Evolutionary conservation across 805 yeast species (phyloP), one percentile per base, ranked within the genome.

Genomic region (Lipomyces chichibuensis): DNA sequence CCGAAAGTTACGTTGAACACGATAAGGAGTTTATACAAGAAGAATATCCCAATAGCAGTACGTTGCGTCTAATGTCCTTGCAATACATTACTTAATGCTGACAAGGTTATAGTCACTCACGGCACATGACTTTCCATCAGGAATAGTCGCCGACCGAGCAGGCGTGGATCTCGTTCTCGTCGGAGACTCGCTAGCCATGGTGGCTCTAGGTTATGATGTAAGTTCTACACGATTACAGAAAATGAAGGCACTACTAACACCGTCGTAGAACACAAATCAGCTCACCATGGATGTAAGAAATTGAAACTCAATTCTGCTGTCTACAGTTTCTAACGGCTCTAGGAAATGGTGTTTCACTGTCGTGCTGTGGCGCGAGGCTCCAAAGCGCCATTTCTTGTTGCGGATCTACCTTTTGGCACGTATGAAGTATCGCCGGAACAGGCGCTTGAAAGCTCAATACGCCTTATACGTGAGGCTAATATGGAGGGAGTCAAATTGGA

Each of bases 141-240:
- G 87, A 0, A 80, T 81, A 37, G 80, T 89, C 73, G 96, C 92
- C 0, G 87, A 88, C 29, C 77, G 82, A 20, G 85, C 93, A 0
- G 83, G 84, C 0, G 82, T 87, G 1, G 98, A 94, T 72, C 82
- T 88, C 65, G 81, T 88, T 6, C 82, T 94, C 1, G 88, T 94
- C 3, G 99, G 99, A 2, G 99, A 94, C 77, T 93, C 98, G 0
- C 79, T 95, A 32, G 92, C 97, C 0, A 94, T 92, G 97, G 93
- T 91, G 0, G 84, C 96, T 0, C 82, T 91, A 69, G 99, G 99
- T 0, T 88, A 89, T 74, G 82, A 82, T 1, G 87, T 89, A 54
- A 89, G 46, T 59, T 17, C 32, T 60, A 9, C 52, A 7, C 11
- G 52, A 25, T 7, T 8, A 43, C 20, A 1, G 23, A 43, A 43